phyloP scores from a whole-genome alignment of 139 green algal species.

The Chlamydomonas asymmetrica region DNA sequence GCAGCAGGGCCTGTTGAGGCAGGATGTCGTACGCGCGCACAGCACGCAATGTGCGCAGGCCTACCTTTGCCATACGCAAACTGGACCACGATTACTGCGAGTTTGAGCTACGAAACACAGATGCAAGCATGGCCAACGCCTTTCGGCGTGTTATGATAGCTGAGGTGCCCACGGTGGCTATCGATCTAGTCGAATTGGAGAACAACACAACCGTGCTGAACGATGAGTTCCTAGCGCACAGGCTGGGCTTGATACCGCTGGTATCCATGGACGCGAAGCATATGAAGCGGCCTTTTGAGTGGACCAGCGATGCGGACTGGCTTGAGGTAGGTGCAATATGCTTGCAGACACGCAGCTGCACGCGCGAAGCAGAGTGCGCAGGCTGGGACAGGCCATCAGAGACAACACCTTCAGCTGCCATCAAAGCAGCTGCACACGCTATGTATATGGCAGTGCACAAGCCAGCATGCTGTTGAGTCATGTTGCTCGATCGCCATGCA shows the following conservation, averaged over 20 bases:
- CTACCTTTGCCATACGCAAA: constrained; percentile 61
- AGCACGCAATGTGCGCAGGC: too few relatives aligned
- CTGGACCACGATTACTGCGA: constrained; percentile 75
- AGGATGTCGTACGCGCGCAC: too few relatives aligned
- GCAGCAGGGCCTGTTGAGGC: too few relatives aligned
- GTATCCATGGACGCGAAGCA: constrained; percentile 56
- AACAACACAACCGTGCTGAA: constrained; percentile 96
- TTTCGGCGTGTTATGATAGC: constrained; percentile 92
- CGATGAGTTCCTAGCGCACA: constrained; percentile 97
- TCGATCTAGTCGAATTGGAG: constrained; percentile 98
- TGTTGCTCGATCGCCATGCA: too few relatives aligned
- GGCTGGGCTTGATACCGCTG: constrained; percentile 88
- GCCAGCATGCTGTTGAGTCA: too few relatives aligned
- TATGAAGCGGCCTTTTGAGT: constrained; percentile 64
- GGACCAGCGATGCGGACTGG: constrained; percentile 41
- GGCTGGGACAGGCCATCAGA: neutral
- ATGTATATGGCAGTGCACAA: too few relatives aligned
- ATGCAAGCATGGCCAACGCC: constrained; percentile 91
- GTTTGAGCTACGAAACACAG: constrained; percentile 87
- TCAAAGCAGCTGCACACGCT: neutral
- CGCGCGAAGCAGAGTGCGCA: neutral
- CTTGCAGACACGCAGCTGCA: neutral
- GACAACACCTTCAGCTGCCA: neutral
- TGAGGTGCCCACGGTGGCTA: constrained; percentile 96
- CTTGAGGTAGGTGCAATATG: constrained; percentile 19